Evolutionary conservation across 805 yeast genomes (phyloP), one percentile per base, ranked within the genome.

Genomic region (Henningerozyma blattae): DNA sequence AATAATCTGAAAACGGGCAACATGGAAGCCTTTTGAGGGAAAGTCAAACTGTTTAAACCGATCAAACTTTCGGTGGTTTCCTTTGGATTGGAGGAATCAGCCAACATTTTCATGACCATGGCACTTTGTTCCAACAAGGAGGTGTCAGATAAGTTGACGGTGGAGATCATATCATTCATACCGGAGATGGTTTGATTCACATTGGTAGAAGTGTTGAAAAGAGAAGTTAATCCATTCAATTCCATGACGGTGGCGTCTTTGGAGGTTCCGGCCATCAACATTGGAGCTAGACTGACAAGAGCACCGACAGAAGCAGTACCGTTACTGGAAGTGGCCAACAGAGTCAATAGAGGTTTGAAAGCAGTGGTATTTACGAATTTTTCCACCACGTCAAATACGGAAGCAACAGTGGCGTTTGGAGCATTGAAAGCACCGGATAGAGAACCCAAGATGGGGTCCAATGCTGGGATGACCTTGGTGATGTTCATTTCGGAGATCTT

Each of bases 401-500:
- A 20, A 5, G 41, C 44, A 8, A 39, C 24, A 16, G 50, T 39
- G 17, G 37, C 38, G 28, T 47, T 46, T 30, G 46, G 44, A 15
- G 52, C 46, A 22, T 42, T 32, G 27, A 56, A 30, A 22, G 56
- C 48, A 14, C 50, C 41, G 14, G 54, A 52, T 6, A 56, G 30
- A 5, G 55, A 41, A 4, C 44, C 34, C 18, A 56, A 33, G 15
- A 55, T 39, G n/a, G 57, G 51, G 14, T 41, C 42, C 7, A 53
- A 37, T 26, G 44, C 39, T 25, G 61, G 61, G 18, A 55, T 33
- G 37, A 54, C 52, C 34, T 56, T 56, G 18, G 58, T 46, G 15
- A 54, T 56, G 29, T 56, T 56, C 32, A 56, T 48, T 25, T 48
- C 50, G 15, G 47, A 39, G 30, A 56, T 48, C 33, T 49, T 49